Conservation (phyloP, 306 rosid genomes). For the Ormosia semicastrata region DNA sequence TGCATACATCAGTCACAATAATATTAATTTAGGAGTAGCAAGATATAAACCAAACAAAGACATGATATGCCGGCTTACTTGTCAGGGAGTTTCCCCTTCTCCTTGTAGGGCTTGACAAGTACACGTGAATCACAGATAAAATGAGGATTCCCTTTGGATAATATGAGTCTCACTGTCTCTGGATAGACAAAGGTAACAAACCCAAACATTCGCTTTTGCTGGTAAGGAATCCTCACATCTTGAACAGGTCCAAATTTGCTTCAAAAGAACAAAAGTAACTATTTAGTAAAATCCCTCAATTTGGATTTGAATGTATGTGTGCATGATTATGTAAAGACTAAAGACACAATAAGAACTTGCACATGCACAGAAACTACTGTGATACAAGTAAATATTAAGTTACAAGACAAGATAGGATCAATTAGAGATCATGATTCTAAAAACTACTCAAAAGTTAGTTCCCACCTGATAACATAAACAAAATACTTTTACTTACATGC, state of each 20-base stretch:
- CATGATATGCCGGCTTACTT: slow-evolving; percentile 46
- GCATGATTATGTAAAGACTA: background rate
- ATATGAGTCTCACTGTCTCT: slow-evolving; percentile 83
- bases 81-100: slow-evolving; percentile 90
- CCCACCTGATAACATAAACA: background rate
- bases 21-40: slow-evolving; percentile 13
- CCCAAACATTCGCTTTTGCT: slow-evolving; percentile 97
- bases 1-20: slow-evolving; percentile 18
- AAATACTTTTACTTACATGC: background rate
- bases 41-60: slow-evolving; percentile 22
- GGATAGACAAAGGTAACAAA: slow-evolving; percentile 94
- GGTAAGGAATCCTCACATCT: slow-evolving; percentile 98
- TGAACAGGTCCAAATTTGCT: slow-evolving; percentile 98
- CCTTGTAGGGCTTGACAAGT: slow-evolving; percentile 98
- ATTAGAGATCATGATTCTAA: background rate
- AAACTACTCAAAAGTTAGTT: background rate
- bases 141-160: slow-evolving; percentile 96
- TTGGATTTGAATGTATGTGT: background rate
- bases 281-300: slow-evolving; percentile 20
- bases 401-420: background rate
- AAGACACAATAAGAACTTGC: background rate
- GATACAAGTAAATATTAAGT: background rate
- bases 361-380: background rate
- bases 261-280: slow-evolving; percentile 31
- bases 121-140: slow-evolving; percentile 96